phyloP scores from a whole-genome alignment of 2,329 filamentous ascomycete species.

The Tolypocladium capitatum region DNA sequence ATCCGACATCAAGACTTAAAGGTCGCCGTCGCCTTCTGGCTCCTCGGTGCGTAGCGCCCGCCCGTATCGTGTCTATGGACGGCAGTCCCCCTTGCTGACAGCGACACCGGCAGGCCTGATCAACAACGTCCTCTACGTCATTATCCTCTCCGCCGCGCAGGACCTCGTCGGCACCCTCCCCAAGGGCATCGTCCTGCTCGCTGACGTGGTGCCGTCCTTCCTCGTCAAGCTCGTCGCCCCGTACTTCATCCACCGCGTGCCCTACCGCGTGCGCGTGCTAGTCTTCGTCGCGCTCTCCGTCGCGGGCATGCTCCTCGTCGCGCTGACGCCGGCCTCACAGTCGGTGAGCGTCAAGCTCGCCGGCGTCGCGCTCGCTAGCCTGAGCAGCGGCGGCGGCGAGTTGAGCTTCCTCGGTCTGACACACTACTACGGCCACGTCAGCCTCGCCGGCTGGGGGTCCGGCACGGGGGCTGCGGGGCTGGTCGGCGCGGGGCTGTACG shows the following conservation, averaged over 20 bases:
- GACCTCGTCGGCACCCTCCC: constrained; percentile 89
- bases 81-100: constrained; percentile 4
- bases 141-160: constrained; percentile 88
- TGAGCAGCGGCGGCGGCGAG: constrained; percentile 79
- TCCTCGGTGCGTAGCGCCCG: constrained; percentile 62
- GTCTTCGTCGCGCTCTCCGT: constrained; percentile 63
- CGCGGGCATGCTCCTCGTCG: constrained; percentile 80
- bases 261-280: constrained; percentile 64
- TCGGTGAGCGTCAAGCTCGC: constrained; percentile 64
- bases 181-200: constrained; percentile 84
- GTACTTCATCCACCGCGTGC: constrained; percentile 83
- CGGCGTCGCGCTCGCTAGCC: constrained; percentile 72
- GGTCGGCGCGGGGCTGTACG: constrained; percentile 77
- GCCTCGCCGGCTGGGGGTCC: constrained; percentile 81
- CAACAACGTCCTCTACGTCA: constrained; percentile 96
- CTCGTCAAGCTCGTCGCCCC: constrained; percentile 76
- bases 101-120: constrained; percentile 34
- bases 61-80: not conserved
- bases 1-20: constrained; percentile 56
- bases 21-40: constrained; percentile 76
- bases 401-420: constrained; percentile 83
- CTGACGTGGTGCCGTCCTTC: constrained; percentile 85
- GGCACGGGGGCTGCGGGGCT: constrained; percentile 84
- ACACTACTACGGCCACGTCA: constrained; percentile 82
- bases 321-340: constrained; percentile 54